Evolutionary conservation across 306 rosid genomes (phyloP).

Genomic region (Gastrolobium bilobum): DNA sequence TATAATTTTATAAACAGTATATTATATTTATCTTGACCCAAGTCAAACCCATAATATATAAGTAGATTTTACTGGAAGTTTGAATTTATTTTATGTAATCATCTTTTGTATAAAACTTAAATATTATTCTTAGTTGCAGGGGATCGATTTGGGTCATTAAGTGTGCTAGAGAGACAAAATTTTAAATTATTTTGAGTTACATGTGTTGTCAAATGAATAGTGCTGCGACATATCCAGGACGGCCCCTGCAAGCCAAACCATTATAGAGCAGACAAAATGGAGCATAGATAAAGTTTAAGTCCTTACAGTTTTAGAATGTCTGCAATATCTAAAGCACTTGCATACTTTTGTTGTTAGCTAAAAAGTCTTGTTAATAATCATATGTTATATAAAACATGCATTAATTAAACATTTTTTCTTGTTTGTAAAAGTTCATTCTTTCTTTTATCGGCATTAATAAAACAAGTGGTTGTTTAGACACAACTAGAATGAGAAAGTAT

Average conservation of each 20-base stretch:
- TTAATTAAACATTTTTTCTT: too few relatives aligned
- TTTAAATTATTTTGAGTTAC: neutral
- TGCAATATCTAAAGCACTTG: neutral
- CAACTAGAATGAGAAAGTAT: neutral
- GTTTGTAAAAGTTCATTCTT: too few relatives aligned
- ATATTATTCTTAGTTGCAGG: neutral
- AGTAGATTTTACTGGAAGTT: neutral
- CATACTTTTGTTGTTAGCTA: neutral
- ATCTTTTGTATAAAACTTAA: neutral
- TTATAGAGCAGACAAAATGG: constrained; percentile 33
- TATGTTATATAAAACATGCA: neutral
- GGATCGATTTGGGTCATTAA: neutral
- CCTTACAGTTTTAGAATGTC: constrained; percentile 19
- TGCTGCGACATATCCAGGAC: constrained; percentile 18
- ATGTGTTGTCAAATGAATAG: constrained; percentile 23
- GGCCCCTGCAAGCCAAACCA: constrained; percentile 40
- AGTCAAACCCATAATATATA: neutral
- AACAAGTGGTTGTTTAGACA: neutral
- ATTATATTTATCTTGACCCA: neutral
- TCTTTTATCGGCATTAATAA: too few relatives aligned
- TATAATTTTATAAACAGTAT: neutral
- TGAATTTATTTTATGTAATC: neutral
- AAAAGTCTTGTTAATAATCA: neutral
- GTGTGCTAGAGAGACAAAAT: neutral
- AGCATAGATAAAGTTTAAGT: constrained; percentile 39